Evolutionary conservation across 768 basidiomycete species (phyloP).

Genomic region (Termitomyces titanicus): DNA sequence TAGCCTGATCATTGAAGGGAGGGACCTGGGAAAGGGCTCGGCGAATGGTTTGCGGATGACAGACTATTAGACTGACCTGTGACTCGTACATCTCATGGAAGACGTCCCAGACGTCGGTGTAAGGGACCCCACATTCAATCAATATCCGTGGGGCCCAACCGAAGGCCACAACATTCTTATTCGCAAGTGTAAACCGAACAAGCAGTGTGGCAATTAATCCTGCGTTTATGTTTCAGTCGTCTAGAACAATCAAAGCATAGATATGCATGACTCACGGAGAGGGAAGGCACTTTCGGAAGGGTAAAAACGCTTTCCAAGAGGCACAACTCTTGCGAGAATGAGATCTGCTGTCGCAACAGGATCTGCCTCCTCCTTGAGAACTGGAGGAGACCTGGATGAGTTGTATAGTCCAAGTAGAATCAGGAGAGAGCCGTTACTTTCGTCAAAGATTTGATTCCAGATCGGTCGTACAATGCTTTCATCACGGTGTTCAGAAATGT

Average conservation of each 20-base stretch:
- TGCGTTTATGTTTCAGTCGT: conserved; percentile 24
- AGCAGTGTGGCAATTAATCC: conserved; percentile 75
- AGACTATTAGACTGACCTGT: conserved; percentile 52
- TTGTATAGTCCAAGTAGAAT: neutral
- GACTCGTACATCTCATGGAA: conserved; percentile 86
- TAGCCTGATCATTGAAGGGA: conserved; percentile 77
- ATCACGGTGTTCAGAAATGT: conserved; percentile 92
- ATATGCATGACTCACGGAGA: conserved; percentile 52
- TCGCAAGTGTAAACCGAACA: conserved; percentile 66
- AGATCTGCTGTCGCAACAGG: conserved; percentile 52
- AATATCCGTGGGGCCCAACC: conserved; percentile 86
- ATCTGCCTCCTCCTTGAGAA: conserved; percentile 54
- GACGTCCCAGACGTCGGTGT: conserved; percentile 79
- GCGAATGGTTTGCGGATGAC: neutral
- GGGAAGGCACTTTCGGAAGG: conserved; percentile 92
- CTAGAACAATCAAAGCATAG: neutral
- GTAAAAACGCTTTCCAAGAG: conserved; percentile 82
- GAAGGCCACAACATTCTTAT: conserved; percentile 52
- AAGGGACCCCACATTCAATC: conserved; percentile 78
- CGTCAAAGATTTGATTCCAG: conserved; percentile 85
- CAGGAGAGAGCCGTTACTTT: conserved; percentile 43
- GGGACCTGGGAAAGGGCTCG: conserved; percentile 49
- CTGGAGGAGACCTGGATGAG: conserved; percentile 31
- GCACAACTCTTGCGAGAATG: conserved; percentile 60
- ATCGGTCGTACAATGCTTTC: conserved; percentile 77